phyloP scores from a whole-genome alignment of 106 monocot genomes.

The Dendrobium huoshanense region DNA sequence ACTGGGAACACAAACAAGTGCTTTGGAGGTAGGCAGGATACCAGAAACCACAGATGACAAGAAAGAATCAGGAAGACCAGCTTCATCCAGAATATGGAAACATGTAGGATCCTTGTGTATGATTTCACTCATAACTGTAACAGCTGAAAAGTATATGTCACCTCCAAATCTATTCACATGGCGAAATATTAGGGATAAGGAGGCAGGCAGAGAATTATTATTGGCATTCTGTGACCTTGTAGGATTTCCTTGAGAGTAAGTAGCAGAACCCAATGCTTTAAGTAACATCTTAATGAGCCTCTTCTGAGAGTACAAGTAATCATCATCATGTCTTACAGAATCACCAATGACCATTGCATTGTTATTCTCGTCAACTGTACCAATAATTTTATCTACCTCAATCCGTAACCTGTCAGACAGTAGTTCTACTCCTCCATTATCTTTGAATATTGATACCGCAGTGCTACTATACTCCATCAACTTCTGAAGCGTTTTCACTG shows the following conservation, averaged over 20 bases:
- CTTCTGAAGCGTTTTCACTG: conserved; percentile 93
- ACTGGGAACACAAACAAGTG: conserved; percentile 90
- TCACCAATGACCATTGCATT: conserved; percentile 50
- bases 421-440: conserved; percentile 86
- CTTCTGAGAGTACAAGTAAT: conserved; percentile 72
- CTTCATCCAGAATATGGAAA: conserved; percentile 56
- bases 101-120: conserved; percentile 98
- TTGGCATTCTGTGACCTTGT: conserved; percentile 58
- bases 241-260: conserved; percentile 89
- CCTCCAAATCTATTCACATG: conserved; percentile 81
- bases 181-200: conserved; percentile 76
- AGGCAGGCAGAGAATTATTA: conserved; percentile 52
- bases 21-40: conserved; percentile 83
- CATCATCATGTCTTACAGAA: conserved; percentile 49
- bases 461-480: conserved; percentile 92
- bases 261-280: conserved; percentile 87
- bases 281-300: conserved; percentile 82
- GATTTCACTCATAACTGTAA: conserved; percentile 98
- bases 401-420: conserved; percentile 72
- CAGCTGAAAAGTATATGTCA: conserved; percentile 96
- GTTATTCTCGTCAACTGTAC: conserved; percentile 28
- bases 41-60: conserved; percentile 70
- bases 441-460: conserved; percentile 90
- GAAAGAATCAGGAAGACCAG: conserved; percentile 85
- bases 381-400: conserved; percentile 77